phyloP scores from a whole-genome alignment of 2,329 filamentous ascomycete species.

The Coniochaeta sp. region DNA sequence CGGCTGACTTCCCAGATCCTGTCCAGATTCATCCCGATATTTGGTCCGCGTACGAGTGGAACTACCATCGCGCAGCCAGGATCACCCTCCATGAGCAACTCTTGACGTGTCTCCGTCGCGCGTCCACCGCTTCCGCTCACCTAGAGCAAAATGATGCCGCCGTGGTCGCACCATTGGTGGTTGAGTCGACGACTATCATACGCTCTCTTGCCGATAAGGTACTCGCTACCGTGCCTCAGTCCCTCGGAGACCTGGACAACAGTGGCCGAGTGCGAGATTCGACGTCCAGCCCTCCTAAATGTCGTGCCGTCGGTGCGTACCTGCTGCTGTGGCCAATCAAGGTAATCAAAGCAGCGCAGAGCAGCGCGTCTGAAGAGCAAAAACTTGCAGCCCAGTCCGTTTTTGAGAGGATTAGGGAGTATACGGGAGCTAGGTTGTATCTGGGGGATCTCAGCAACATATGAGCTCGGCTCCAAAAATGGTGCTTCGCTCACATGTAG shows the following conservation, averaged over 20 bases:
- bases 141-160: constrained; percentile 6
- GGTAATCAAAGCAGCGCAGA: constrained; percentile 19
- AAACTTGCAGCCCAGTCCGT: constrained; percentile 16
- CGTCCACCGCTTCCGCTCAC: constrained; percentile 9
- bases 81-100: constrained; percentile 28
- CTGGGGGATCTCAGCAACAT: constrained; percentile 18
- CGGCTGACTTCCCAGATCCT: constrained; percentile 11
- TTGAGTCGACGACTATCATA: constrained; percentile 16
- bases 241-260: constrained; percentile 22
- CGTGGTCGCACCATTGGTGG: constrained; percentile 7
- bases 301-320: constrained; percentile 26
- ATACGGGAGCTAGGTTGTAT: constrained; percentile 27
- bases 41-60: constrained; percentile 33
- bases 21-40: constrained; percentile 28
- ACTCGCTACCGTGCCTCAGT: constrained; percentile 21
- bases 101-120: neutral
- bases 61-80: constrained; percentile 28
- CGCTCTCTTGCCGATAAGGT: constrained; percentile 22
- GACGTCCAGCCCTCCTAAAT: constrained; percentile 13
- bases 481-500: no score
- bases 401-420: constrained; percentile 29
- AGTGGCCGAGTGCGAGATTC: constrained; percentile 10
- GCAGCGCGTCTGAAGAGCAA: constrained; percentile 17
- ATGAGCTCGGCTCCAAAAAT: neutral
- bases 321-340: constrained; percentile 30